Percentiles rank a stretch among this genome's conserved stretches.
phyloP scores from a whole-genome alignment of 306 rosid genomes.

The Oxytropis ochrocephala region DNA sequence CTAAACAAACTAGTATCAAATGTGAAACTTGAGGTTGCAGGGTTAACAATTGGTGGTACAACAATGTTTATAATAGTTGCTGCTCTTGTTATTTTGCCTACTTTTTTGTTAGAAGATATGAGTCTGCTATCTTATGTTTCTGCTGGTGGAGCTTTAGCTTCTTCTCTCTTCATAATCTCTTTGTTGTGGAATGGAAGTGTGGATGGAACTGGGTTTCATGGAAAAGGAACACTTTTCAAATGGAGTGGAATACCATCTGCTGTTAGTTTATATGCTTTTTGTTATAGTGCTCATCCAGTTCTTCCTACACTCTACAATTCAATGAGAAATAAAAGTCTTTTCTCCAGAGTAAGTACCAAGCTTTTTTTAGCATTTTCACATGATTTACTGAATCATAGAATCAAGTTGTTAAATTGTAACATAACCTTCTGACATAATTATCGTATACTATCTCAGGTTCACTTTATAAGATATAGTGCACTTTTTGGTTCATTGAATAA shows the following conservation, averaged over 20 bases:
- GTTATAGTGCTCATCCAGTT: slow-evolving; percentile 80
- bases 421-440: neutral
- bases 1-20: slow-evolving; percentile 50
- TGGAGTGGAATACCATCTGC: slow-evolving; percentile 62
- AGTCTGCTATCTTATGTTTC: slow-evolving; percentile 74
- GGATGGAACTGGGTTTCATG: slow-evolving; percentile 74
- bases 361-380: neutral
- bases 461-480: no score
- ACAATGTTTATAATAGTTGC: slow-evolving; percentile 42
- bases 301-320: slow-evolving; percentile 71
- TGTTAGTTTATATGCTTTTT: slow-evolving; percentile 65
- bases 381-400: neutral
- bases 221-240: slow-evolving; percentile 34
- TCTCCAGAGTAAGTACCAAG: slow-evolving; percentile 47
- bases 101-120: slow-evolving; percentile 64
- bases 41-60: slow-evolving; percentile 41
- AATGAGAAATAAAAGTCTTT: slow-evolving; percentile 63
- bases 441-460: no score
- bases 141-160: slow-evolving; percentile 76
- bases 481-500: no score
- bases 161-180: slow-evolving; percentile 47
- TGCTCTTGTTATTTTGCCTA: slow-evolving; percentile 57
- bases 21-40: slow-evolving; percentile 29
- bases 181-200: slow-evolving; percentile 60
- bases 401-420: neutral